Evolutionary conservation across 2,329 filamentous ascomycete genomes (phyloP), one percentile per base, ranked within the genome.

Genomic region (Clonostachys solani): DNA sequence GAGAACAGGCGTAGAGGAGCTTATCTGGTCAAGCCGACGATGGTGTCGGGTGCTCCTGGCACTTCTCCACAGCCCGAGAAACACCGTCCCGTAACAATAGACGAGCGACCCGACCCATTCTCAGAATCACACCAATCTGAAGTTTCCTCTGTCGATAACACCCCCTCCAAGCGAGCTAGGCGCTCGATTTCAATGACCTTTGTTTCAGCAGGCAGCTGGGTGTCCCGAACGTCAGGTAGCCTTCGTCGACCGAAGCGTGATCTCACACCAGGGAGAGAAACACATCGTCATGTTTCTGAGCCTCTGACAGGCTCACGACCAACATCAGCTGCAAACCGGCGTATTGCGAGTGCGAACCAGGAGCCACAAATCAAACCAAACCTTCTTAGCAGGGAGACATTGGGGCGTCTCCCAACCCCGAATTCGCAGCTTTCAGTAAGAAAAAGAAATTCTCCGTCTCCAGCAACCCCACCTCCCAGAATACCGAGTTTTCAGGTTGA

Each of bases 181-280:
- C 73, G 77, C 49, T 83, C 81, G 15, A 66, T 80, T 23, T 84
- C 82, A 15, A 76, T 81, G 71, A 78, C 81, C 47, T 80, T 85
- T 50, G 71, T 71, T 50, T 78, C 80, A 2, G 72, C 80, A 15
- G 70, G 67, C 44, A 75, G 67, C 44, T 83, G 80, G 79, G 76
- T 82, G 51, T 66, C 77, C 34, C 77, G 68, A 59, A 70, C 74
- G 6, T 62, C 66, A 9, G 74, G 78, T 47, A 84, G 81, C 62
- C 58, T 83, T 46, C 75, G 79, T 43, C 75, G 75, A 18, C 65
- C 72, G 33, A 84, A 81, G 62, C 72, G 75, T 50, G 71, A 68
- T 49, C 66, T 50, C 67, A 72, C 46, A 23, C 60, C 65, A 19
- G 67, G 62, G 54, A 63, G 57, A 53, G 67, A 65, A 55, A 68